Base-by-base conservation (phyloP, 345 rosid genomes). In the Murraya paniculata region DNA sequence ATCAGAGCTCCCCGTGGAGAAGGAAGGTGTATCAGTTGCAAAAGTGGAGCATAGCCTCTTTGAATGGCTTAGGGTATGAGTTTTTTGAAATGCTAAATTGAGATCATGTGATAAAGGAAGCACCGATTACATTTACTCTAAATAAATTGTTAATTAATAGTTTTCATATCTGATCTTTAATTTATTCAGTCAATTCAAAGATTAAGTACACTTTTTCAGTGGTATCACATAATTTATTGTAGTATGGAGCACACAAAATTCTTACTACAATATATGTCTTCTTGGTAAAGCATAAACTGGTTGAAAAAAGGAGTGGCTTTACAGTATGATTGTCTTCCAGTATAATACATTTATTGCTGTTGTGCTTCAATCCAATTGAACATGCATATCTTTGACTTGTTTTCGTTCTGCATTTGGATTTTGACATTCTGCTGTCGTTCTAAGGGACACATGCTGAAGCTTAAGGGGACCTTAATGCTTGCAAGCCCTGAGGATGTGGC, bases 61-160 rank as follows among this genome's bases (percentile, higher is more conserved):
- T 75, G 98, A 97, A 78, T 97, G 99, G 99, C 98, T 94, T 77
- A 87, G 91, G 98, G 99, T 97, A 85, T 66, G 81, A 41, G 55
- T 36, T 72, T 72, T 53, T 45, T 45, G 1, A 69, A 81, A 21
- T 68, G 28, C 56, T 77, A 79, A 72, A 55, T 60, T 76, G 45
- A 48, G 59, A 61, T 69, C 38, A 60, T 31, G 6, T 74, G 36
- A 0, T 35, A 6, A 56, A 61, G 56, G 79, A 65, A 66, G 74
- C 77, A 68, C n/a, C 24, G 4, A n/a, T 48, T 75, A 6, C 27
- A 33, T 64, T 72, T 71, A 24, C n/a, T 45, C 57, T 24, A 21
- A 48, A 24, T 31, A 28, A 13, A 22, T 18, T 21, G 0, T 60
- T 30, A 39, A 60, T 18, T 39, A 35, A 53, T 45, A 27, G 27